phyloP scores from a whole-genome alignment of 306 rosid genomes.

The Sicyos edulis region DNA sequence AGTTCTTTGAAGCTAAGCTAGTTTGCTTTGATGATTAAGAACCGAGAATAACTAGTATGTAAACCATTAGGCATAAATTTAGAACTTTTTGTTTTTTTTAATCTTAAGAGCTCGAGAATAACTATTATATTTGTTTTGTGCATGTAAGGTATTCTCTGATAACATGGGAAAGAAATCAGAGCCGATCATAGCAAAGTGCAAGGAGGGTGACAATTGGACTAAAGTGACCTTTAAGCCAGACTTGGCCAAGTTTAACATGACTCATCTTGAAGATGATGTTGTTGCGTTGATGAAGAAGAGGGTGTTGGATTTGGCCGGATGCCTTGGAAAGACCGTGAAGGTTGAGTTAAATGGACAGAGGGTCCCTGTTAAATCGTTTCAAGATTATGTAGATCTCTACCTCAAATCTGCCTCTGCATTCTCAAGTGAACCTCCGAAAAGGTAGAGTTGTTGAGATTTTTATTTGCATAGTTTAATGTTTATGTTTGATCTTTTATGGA shows the following conservation, averaged over 20 bases:
- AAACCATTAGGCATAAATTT: neutral
- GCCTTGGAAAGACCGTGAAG: constrained; percentile 83
- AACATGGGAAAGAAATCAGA: constrained; percentile 79
- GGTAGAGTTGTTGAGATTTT: constrained; percentile 33
- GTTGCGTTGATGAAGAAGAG: constrained; percentile 91
- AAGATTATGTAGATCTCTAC: constrained; percentile 78
- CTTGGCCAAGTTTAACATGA: constrained; percentile 70
- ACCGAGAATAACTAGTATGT: neutral
- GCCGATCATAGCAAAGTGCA: constrained; percentile 70
- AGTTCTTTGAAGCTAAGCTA: neutral
- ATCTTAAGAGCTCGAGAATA: neutral
- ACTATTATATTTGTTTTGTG: constrained; percentile 5
- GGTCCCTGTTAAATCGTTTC: constrained; percentile 56
- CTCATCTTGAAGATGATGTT: constrained; percentile 82
- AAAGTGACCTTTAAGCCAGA: constrained; percentile 89
- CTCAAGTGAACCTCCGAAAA: constrained; percentile 45
- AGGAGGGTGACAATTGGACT: constrained; percentile 81
- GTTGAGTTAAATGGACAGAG: constrained; percentile 67
- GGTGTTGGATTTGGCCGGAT: constrained; percentile 89
- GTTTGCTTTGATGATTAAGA: neutral
- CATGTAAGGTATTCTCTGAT: constrained; percentile 53
- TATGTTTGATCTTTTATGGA: neutral
- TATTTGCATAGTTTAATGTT: neutral
- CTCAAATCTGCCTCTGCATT: constrained; percentile 53
- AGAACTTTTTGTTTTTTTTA: neutral